Percentiles rank a stretch among this genome's conserved stretches.
phyloP scores from a whole-genome alignment of 345 rosid genomes.

The Eucalyptus regnans region DNA sequence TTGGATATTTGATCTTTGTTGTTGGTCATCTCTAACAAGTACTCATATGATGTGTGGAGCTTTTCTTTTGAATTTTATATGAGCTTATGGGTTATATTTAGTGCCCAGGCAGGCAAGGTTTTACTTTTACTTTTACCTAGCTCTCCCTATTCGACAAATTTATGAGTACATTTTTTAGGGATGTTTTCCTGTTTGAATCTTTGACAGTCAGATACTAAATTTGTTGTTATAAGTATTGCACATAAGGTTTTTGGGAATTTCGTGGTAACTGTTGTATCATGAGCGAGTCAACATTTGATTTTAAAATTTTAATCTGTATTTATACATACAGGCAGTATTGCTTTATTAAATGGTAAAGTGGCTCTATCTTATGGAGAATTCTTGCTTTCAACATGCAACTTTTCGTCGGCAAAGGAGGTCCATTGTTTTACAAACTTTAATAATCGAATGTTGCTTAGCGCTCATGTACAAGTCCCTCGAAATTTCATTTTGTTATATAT shows the following conservation, averaged over 20 bases:
- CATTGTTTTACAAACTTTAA: too few species aligned
- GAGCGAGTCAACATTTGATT: background rate
- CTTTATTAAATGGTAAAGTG: constrained; percentile 35
- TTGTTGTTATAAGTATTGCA: background rate
- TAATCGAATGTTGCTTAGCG: too few species aligned
- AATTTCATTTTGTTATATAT: too few species aligned
- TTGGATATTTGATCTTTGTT: background rate
- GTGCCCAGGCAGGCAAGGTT: background rate
- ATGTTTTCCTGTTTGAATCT: background rate
- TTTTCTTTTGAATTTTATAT: background rate
- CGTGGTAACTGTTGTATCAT: background rate
- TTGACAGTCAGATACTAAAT: background rate
- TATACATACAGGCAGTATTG: constrained; percentile 28
- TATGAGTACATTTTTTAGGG: background rate
- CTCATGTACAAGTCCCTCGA: too few species aligned
- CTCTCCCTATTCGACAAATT: background rate
- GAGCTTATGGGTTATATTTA: background rate
- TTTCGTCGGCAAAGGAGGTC: constrained; percentile 43
- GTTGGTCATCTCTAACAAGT: background rate
- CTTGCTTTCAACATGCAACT: constrained; percentile 48
- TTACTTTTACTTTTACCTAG: background rate
- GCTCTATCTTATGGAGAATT: constrained; percentile 64
- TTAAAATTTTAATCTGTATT: background rate
- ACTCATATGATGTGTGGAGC: background rate
- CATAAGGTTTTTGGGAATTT: background rate